Conservation (phyloP, 495 filamentous ascomycete genomes). For the Aspergillus carlsbadensis region DNA sequence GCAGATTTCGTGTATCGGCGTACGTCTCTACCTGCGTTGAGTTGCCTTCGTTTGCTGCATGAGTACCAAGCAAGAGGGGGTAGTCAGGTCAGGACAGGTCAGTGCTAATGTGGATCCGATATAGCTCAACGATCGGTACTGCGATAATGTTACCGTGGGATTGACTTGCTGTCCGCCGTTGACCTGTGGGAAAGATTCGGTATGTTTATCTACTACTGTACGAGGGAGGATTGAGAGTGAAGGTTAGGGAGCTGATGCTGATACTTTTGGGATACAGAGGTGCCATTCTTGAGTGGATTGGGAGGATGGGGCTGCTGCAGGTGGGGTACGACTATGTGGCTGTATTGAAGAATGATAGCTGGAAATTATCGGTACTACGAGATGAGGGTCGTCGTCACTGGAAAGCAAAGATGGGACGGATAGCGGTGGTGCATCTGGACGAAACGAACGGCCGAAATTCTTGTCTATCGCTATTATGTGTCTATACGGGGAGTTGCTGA, state of each 20-base stretch:
- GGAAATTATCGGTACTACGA: not conserved
- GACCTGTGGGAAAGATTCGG: not conserved
- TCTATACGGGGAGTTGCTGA: not conserved
- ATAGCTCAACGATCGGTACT: slow-evolving; percentile 4
- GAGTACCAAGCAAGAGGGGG: no score
- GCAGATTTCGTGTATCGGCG: slow-evolving; percentile 1
- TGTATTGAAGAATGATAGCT: no score
- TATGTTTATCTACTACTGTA: not conserved
- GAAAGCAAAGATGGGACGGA: not conserved
- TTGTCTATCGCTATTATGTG: not conserved
- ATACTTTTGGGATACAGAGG: not conserved
- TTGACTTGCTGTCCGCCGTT: not conserved
- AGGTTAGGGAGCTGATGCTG: no score
- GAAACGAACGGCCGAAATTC: not conserved
- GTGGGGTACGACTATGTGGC: no score
- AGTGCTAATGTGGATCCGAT: not conserved
- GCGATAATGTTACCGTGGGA: not conserved
- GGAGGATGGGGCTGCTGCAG: no score
- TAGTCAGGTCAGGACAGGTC: no score
- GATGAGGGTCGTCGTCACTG: no score
- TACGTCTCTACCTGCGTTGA: no score
- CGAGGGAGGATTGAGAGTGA: not conserved
- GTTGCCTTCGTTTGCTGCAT: no score
- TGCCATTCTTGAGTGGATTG: not conserved
- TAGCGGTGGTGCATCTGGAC: not conserved